Base-by-base conservation (phyloP, 257 asterid species). In the Striga asiatica region DNA sequence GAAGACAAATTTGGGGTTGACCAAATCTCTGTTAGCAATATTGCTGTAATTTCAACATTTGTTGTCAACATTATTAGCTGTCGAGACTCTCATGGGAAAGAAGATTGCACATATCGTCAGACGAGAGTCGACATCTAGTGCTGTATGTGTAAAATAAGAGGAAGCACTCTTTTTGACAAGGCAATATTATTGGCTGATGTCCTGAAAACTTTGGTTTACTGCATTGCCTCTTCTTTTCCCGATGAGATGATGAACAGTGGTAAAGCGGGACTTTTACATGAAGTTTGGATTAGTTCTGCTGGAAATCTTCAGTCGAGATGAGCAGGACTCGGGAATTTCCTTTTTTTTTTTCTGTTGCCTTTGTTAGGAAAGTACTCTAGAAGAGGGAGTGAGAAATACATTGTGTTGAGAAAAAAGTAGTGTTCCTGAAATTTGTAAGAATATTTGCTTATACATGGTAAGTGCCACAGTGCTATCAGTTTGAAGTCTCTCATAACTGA, bases 1-100 rank as follows among this genome's bases (percentile, higher is more conserved):
- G 98, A 88, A 80, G 98, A 92, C 67, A 72, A 79, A 34, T 92
- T 73, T 57, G 98, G 98, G 2, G 88, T 84, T 47, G 97, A 94
- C 54, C 98, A 92, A 62, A 83, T 88, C 65, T 80, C 97, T n/a
- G 94, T 94, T 19, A 77, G 93, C 74, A 84, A 84, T 67, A 77
- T 82, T 50, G 72, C 88, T 61, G 97, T 81, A 39, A 64, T 87
- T 49, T 88, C 97, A 5, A 71, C 85, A 6, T 49, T n/a, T 92
- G 70, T 39, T 92, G 64, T 88, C 97, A 25, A 59, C 77, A 53
- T 73, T 92, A 60, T 70, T 92, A 64, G 95, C 85, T 45, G 88
- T 84, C 17, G 98, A 92, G 74, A 73, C 86, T 51, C 71, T 84
- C 32, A 71, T 88, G 81, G 98, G 98, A 38, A 92, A 84, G 75